Conservation (phyloP, 2,329 filamentous ascomycete species). For the Dryadomyces quercus-mongolicae region DNA sequence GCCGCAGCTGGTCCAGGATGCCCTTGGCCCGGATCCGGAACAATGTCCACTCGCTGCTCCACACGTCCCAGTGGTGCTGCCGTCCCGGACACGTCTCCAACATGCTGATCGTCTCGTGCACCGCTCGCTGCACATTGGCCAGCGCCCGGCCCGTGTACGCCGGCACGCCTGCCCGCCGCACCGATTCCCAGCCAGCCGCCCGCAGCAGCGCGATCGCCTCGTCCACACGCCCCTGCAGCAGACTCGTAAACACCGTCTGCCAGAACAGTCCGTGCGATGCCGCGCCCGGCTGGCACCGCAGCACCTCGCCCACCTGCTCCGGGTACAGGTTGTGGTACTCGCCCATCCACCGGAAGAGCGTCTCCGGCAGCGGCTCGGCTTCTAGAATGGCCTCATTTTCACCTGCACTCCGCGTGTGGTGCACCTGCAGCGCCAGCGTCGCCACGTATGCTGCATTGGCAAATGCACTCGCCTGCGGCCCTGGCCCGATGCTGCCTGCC, state of each 20-base stretch:
- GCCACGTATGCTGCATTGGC: slow-evolving; percentile 72
- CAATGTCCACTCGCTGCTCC: slow-evolving; percentile 67
- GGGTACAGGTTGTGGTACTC: slow-evolving; percentile 61
- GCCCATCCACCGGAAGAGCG: slow-evolving; percentile 75
- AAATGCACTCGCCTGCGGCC: slow-evolving; percentile 47
- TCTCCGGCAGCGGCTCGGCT: slow-evolving; percentile 52
- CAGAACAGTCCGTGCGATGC: slow-evolving; percentile 71
- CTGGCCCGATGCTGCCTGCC: slow-evolving; percentile 52
- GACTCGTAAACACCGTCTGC: slow-evolving; percentile 64
- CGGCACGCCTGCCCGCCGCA: slow-evolving; percentile 52
- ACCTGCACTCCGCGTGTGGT: slow-evolving; percentile 47
- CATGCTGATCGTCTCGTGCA: slow-evolving; percentile 54
- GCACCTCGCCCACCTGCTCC: slow-evolving; percentile 53
- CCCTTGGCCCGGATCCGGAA: slow-evolving; percentile 67
- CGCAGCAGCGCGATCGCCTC: slow-evolving; percentile 57
- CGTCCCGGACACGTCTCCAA: slow-evolving; percentile 63
- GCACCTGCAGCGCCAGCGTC: slow-evolving; percentile 63
- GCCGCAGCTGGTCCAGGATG: slow-evolving; percentile 57
- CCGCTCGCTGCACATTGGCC: slow-evolving; percentile 63
- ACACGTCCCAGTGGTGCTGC: slow-evolving; percentile 68
- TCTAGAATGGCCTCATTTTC: slow-evolving; percentile 11
- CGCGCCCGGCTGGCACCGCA: slow-evolving; percentile 55
- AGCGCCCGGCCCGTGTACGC: slow-evolving; percentile 67
- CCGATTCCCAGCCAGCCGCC: slow-evolving; percentile 67
- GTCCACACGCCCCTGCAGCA: slow-evolving; percentile 63